Evolutionary conservation across 2,329 filamentous ascomycete genomes (phyloP).

Genomic region (Ophiostoma australiae): DNA sequence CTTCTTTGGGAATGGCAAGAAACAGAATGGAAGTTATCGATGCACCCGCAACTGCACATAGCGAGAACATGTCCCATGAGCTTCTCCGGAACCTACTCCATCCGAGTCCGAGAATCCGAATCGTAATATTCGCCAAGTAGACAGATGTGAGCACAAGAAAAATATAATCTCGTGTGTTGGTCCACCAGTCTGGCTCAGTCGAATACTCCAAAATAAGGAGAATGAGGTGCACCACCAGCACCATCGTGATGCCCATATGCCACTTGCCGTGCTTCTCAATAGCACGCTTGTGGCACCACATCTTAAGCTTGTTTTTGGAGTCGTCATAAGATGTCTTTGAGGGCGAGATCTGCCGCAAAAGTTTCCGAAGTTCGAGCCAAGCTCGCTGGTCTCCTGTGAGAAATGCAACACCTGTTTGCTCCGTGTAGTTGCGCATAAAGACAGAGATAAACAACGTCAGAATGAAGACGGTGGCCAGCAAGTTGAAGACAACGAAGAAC

Average conservation of each 20-base stretch:
- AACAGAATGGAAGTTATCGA: slow-evolving; percentile 77
- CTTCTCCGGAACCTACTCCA: slow-evolving; percentile 90
- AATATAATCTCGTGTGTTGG: slow-evolving; percentile 62
- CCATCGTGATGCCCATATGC: slow-evolving; percentile 74
- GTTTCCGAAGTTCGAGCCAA: slow-evolving; percentile 90
- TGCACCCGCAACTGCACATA: slow-evolving; percentile 72
- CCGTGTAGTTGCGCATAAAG: slow-evolving; percentile 99
- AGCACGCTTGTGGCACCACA: slow-evolving; percentile 91
- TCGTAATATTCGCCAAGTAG: slow-evolving; percentile 74
- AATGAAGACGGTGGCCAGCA: slow-evolving; percentile 92
- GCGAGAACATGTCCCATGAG: slow-evolving; percentile 90
- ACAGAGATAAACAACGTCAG: slow-evolving; percentile 97
- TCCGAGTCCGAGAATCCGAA: slow-evolving; percentile 81
- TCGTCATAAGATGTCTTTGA: slow-evolving; percentile 85
- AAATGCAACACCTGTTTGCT: slow-evolving; percentile 95
- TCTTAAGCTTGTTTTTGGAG: slow-evolving; percentile 71
- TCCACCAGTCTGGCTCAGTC: slow-evolving; percentile 67
- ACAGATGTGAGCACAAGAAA: slow-evolving; percentile 79
- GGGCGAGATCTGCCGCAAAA: slow-evolving; percentile 86
- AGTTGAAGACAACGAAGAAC: slow-evolving; percentile 95
- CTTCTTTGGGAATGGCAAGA: slow-evolving; percentile 55
- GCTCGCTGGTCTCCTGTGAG: slow-evolving; percentile 92
- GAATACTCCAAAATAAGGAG: slow-evolving; percentile 84
- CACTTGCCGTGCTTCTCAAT: slow-evolving; percentile 91
- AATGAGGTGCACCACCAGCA: slow-evolving; percentile 76